phyloP scores from a whole-genome alignment of 2,329 filamentous ascomycete genomes.

The Parastagonospora avenae region DNA sequence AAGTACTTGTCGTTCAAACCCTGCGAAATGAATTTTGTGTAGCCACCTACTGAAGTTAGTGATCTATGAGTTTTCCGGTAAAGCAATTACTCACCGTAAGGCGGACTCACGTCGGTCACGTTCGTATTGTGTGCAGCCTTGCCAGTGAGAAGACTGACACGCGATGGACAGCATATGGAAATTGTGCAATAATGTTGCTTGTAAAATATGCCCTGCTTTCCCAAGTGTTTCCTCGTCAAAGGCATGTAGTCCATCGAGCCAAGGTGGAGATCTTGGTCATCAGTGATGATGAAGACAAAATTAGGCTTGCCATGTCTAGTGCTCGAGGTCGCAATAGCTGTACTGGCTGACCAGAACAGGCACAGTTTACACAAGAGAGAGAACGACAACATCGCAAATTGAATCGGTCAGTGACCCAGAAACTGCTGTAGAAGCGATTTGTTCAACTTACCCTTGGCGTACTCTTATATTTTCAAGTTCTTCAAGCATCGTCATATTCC shows the following conservation, averaged over 20 bases:
- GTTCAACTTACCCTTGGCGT: no score
- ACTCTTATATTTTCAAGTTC: no score
- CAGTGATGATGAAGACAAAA: conserved; percentile 70
- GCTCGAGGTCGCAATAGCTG: no score
- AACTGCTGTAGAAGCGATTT: no score
- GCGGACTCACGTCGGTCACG: conserved; percentile 64
- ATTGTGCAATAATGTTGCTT: conserved; percentile 69
- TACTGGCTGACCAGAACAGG: no score
- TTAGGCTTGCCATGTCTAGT: conserved; percentile 47
- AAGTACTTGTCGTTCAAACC: conserved; percentile 71
- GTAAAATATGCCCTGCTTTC: conserved; percentile 64
- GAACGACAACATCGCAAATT: no score
- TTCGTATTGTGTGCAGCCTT: conserved; percentile 73
- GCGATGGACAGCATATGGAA: conserved; percentile 69
- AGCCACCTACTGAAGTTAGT: conserved; percentile 53
- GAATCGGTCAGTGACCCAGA: no score
- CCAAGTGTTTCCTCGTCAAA: conserved; percentile 60
- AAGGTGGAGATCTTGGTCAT: conserved; percentile 69
- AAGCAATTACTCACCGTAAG: conserved; percentile 51
- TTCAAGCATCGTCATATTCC: no score
- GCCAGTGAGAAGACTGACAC: conserved; percentile 69
- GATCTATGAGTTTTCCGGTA: no score
- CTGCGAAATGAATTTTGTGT: conserved; percentile 68
- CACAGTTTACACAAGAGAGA: no score
- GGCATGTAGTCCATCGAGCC: conserved; percentile 67